Conservation (phyloP, 257 asterid genomes). For the Solanum pennellii region DNA sequence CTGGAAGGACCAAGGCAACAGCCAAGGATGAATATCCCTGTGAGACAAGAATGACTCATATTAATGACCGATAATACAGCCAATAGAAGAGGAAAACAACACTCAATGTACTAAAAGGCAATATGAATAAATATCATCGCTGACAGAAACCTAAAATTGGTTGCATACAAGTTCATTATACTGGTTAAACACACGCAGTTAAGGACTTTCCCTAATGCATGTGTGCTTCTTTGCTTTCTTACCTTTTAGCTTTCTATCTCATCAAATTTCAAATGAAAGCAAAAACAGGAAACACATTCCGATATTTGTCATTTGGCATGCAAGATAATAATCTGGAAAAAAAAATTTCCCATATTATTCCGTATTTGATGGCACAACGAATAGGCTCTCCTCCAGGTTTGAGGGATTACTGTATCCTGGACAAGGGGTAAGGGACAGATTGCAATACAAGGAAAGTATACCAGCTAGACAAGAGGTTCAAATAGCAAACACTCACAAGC, state of each 20-base stretch:
- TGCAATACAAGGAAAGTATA: not conserved
- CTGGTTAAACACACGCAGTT: not conserved
- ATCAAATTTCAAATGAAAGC: not conserved
- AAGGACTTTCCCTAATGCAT: not conserved
- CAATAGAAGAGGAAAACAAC: not conserved
- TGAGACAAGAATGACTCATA: not conserved
- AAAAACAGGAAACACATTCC: not conserved
- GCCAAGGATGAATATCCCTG: constrained; percentile 98
- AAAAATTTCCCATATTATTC: not conserved
- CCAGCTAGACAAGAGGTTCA: not conserved
- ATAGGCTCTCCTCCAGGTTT: not conserved
- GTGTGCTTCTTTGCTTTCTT: not conserved
- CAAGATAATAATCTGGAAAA: not conserved
- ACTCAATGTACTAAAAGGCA: not conserved
- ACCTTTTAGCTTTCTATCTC: not conserved
- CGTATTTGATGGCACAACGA: not conserved
- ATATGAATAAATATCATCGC: not conserved
- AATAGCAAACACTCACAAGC: not conserved
- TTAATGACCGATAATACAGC: not conserved
- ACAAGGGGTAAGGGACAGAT: not conserved
- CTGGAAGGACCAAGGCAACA: constrained; percentile 74
- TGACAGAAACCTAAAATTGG: not conserved
- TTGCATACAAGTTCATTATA: not conserved
- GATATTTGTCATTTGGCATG: not conserved
- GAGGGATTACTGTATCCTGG: not conserved